A percentile compares a stretch with the other conserved stretches of the same genome.
Evolutionary conservation across 129 eudicot genomes (phyloP).

Genomic region (Flaveria robusta): DNA sequence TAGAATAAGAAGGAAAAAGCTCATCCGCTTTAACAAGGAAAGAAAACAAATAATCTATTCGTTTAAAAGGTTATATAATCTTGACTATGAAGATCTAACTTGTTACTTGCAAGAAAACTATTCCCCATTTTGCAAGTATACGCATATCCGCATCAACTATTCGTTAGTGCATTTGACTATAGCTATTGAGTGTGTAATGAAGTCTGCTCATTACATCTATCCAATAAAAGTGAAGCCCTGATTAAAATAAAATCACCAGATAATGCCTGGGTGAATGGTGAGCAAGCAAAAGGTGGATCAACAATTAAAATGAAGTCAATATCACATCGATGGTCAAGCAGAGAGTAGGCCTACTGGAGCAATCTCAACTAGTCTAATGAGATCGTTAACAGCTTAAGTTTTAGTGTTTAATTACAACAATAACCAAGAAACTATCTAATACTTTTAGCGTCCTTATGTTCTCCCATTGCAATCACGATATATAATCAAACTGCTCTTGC

Average conservation of each 20-base stretch:
- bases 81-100: conserved; percentile 6
- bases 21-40: background rate
- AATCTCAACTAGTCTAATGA: conserved; percentile 5
- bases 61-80: background rate
- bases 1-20: background rate
- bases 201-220: background rate
- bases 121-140: background rate
- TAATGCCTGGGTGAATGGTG: conserved; percentile 3
- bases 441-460: background rate
- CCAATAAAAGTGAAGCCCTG: background rate
- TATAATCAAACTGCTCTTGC: background rate
- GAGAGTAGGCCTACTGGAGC: background rate
- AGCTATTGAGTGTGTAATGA: background rate
- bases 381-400: conserved; percentile 2
- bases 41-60: background rate
- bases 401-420: background rate
- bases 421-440: background rate
- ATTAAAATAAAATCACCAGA: background rate
- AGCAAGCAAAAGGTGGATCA: conserved; percentile 6
- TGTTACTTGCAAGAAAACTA: background rate
- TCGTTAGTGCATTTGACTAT: background rate
- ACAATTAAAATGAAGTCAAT: background rate
- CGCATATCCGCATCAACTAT: background rate
- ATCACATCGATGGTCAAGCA: background rate
- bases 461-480: background rate